Conservation (phyloP, 176 grass and related monocot species). For the Triticum dicoccoides region DNA sequence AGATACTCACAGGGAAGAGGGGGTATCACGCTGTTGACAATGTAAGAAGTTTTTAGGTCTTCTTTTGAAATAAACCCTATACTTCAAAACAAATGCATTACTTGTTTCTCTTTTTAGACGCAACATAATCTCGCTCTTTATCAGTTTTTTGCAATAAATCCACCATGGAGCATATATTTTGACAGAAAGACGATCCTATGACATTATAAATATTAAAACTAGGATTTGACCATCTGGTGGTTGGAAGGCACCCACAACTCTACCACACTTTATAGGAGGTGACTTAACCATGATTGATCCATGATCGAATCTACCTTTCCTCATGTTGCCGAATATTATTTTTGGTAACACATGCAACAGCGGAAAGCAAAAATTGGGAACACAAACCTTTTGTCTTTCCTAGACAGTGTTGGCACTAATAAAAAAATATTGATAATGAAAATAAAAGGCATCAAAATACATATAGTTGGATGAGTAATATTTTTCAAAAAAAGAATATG, state of each 20-base stretch:
- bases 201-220: too few species aligned
- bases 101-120: too few species aligned
- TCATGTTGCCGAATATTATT: too few species aligned
- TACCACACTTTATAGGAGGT: too few species aligned
- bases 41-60: neutral
- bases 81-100: neutral
- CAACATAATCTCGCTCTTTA: neutral
- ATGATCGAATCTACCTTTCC: too few species aligned
- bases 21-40: neutral
- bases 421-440: too few species aligned
- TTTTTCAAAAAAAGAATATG: neutral
- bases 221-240: too few species aligned
- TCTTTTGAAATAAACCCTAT: neutral
- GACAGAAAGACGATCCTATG: too few species aligned
- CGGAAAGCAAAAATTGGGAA: neutral
- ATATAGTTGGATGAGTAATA: neutral
- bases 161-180: too few species aligned
- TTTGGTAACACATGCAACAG: neutral
- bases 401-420: neutral
- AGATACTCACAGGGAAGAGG: neutral
- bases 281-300: neutral
- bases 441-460: neutral
- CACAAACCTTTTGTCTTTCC: neutral
- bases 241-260: too few species aligned
- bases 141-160: too few species aligned